phyloP scores from a whole-genome alignment of 371 early-diverging fungal species.

The Gilbertella persicaria region DNA sequence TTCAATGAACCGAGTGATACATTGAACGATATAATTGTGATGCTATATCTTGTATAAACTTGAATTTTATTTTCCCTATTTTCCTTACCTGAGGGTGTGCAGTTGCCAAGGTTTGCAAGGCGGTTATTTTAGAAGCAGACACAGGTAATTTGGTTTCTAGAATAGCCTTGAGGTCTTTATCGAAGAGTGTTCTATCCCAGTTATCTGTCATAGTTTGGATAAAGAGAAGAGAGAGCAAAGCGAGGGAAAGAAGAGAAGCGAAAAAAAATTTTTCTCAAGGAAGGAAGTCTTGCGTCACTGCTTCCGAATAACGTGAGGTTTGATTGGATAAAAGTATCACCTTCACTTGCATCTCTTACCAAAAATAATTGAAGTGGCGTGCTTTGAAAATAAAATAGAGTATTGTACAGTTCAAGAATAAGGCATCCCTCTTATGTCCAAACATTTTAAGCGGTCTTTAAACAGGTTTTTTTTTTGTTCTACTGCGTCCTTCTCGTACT shows the following conservation, averaged over 20 bases:
- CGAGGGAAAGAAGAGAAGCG: neutral
- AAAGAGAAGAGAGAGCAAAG: neutral
- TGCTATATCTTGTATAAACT: conserved; percentile 34
- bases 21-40: conserved; percentile 58
- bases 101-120: conserved; percentile 54
- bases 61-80: neutral
- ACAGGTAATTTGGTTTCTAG: conserved; percentile 58
- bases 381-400: no score
- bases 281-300: no score
- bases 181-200: conserved; percentile 59
- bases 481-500: no score
- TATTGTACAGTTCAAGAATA: no score
- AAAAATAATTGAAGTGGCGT: no score
- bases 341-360: no score
- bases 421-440: no score
- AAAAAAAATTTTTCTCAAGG: conserved; percentile 2
- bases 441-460: no score
- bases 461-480: no score
- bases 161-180: conserved; percentile 57
- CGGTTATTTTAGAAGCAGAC: conserved; percentile 64
- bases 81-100: conserved; percentile 56
- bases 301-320: no score
- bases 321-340: neutral
- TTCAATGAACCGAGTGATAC: conserved; percentile 54
- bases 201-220: conserved; percentile 32